These are phyloP conservation scores for Agaricus blazei DNA, from an alignment of 768 basidiomycete genomes.

Conservation along the genomic window DNA sequence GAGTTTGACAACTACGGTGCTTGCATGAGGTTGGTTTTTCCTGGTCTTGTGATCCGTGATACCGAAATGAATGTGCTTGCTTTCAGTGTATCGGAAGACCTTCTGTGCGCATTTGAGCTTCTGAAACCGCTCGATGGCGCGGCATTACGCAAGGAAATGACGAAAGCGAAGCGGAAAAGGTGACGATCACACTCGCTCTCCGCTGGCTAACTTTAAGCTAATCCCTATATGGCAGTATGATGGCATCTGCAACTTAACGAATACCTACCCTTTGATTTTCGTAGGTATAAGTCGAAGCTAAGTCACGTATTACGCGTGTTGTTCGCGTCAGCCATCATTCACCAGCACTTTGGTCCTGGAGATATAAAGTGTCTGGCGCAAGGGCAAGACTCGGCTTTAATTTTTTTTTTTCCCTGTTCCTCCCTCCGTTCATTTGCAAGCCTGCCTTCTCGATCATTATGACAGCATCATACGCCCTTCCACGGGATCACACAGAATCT, in stretches of 20 bases:
- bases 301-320: neutral
- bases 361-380: neutral
- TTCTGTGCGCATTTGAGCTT: slow-evolving; percentile 95
- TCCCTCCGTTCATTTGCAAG: neutral
- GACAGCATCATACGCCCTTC: neutral
- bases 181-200: slow-evolving; percentile 23
- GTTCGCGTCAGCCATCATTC: neutral
- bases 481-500: neutral
- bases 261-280: neutral
- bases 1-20: slow-evolving; percentile 96
- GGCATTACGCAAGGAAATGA: slow-evolving; percentile 96
- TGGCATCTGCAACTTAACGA: slow-evolving; percentile 7
- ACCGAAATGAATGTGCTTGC: slow-evolving; percentile 12
- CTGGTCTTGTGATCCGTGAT: slow-evolving; percentile 8
- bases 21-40: slow-evolving; percentile 73
- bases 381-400: neutral
- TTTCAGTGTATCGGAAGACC: slow-evolving; percentile 87
- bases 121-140: slow-evolving; percentile 94
- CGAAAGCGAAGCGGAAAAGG: slow-evolving; percentile 98
- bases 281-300: neutral
- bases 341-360: neutral
- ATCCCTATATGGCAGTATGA: slow-evolving; percentile 1
- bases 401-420: neutral
- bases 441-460: neutral
- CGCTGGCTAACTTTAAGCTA: neutral